Evolutionary conservation across 805 yeast species (phyloP).

Genomic region (Kregervanrija delftensis): DNA sequence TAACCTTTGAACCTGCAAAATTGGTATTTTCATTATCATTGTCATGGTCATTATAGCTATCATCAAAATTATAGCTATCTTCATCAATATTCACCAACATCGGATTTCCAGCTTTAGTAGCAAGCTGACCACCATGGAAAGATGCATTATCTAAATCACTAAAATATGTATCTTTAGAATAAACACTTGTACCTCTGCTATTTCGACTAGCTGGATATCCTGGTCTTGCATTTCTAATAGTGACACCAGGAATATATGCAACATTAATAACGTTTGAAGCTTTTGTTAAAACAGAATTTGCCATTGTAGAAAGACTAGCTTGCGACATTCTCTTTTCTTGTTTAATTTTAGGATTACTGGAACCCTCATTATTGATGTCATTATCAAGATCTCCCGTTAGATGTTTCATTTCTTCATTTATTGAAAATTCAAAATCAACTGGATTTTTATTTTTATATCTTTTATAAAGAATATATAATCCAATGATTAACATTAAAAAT

Average conservation of each 20-base stretch:
- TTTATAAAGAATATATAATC: conserved; percentile 35
- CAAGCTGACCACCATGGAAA: conserved; percentile 26
- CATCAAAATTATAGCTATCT: conserved; percentile 21
- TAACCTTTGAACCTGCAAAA: neutral
- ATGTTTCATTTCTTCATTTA: conserved; percentile 7
- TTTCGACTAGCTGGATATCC: conserved; percentile 4
- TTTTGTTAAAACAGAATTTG: conserved; percentile 64
- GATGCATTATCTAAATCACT: conserved; percentile 29
- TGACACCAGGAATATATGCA: conserved; percentile 92
- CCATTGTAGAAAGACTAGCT: conserved; percentile 28
- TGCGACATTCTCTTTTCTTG: conserved; percentile 22
- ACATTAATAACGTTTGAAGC: conserved; percentile 88
- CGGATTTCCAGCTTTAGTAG: conserved; percentile 22
- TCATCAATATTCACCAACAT: conserved; percentile 21
- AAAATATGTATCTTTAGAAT: conserved; percentile 27
- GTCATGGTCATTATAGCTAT: conserved; percentile 1
- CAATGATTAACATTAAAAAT: conserved; percentile 30
- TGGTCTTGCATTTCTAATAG: conserved; percentile 39
- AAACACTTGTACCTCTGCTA: conserved; percentile 21
- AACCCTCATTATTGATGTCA: conserved; percentile 17
- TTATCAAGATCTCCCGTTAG: conserved; percentile 20
- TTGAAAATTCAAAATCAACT: conserved; percentile 17
- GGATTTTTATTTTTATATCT: conserved; percentile 34
- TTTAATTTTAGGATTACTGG: conserved; percentile 17
- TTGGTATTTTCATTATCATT: neutral